These are phyloP conservation scores for Hypholoma fasciculare DNA, from an alignment of 768 basidiomycete genomes.

Conservation along the genomic window DNA sequence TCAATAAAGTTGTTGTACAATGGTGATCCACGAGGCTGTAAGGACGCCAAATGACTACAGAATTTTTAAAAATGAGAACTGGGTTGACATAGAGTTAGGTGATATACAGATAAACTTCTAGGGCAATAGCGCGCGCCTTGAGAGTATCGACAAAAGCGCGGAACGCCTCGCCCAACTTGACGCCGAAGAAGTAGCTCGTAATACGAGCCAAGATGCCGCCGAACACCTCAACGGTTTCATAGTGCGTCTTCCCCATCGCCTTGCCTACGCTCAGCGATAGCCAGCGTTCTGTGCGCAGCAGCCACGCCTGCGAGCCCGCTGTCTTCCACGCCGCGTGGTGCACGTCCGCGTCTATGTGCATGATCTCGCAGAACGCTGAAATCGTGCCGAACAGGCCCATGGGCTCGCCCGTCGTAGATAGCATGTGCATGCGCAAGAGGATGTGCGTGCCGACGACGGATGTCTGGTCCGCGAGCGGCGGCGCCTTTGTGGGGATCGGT, in stretches of 20 bases:
- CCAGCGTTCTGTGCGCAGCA: constrained; percentile 60
- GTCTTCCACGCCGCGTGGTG: constrained; percentile 62
- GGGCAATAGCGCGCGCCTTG: constrained; percentile 36
- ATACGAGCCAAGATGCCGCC: constrained; percentile 56
- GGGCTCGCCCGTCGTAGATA: constrained; percentile 53
- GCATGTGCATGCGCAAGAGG: constrained; percentile 57
- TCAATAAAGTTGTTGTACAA: constrained; percentile 79
- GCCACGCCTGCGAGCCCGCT: constrained; percentile 39
- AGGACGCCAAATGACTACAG: no score
- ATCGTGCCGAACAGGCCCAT: constrained; percentile 33
- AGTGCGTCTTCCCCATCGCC: constrained; percentile 54
- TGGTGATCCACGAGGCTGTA: no score
- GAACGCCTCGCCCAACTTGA: constrained; percentile 45
- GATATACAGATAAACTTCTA: neutral
- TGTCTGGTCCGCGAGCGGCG: constrained; percentile 46
- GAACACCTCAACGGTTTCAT: constrained; percentile 67
- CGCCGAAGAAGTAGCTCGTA: constrained; percentile 43
- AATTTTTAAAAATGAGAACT: neutral
- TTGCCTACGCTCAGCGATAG: constrained; percentile 53
- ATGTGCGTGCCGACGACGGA: constrained; percentile 49
- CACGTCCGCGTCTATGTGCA: constrained; percentile 50
- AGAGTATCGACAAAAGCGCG: constrained; percentile 56
- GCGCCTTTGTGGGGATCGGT: constrained; percentile 37
- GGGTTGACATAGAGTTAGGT: no score
- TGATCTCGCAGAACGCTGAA: constrained; percentile 46